These are phyloP conservation scores for Trametes sanguinea DNA, from an alignment of 768 basidiomycete genomes.

Conservation along the genomic window DNA sequence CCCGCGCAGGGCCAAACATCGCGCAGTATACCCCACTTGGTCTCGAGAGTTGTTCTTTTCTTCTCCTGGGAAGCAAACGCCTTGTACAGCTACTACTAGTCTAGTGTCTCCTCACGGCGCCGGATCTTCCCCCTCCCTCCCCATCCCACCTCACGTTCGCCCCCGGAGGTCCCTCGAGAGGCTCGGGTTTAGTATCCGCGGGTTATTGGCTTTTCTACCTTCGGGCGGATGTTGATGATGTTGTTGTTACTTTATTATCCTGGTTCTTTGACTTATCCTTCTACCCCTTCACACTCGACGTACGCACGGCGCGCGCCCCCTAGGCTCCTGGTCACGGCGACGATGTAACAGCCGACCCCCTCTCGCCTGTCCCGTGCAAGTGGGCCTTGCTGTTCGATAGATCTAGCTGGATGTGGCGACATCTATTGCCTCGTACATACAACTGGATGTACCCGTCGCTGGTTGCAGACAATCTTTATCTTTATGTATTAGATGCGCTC, in stretches of 20 bases:
- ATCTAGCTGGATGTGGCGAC: background rate
- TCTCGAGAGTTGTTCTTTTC: background rate
- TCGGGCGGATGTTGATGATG: constrained; percentile 21
- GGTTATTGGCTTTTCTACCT: constrained; percentile 11
- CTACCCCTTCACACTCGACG: background rate
- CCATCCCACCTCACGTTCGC: background rate
- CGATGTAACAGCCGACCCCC: background rate
- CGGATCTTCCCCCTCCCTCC: constrained; percentile 21
- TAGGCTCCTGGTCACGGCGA: constrained; percentile 19
- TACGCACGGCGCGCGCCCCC: background rate
- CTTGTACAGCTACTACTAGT: constrained; percentile 22
- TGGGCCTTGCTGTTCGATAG: constrained; percentile 12
- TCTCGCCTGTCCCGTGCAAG: constrained; percentile 15
- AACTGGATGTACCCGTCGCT: constrained; percentile 8
- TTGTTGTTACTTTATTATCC: constrained; percentile 6
- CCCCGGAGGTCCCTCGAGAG: constrained; percentile 21
- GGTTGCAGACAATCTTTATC: constrained; percentile 20
- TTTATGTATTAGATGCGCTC: constrained; percentile 13
- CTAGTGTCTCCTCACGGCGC: constrained; percentile 22
- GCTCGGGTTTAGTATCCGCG: constrained; percentile 10
- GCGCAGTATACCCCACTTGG: constrained; percentile 17
- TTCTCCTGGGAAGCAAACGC: constrained; percentile 22
- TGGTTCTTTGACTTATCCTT: background rate
- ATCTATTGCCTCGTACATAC: constrained; percentile 4
- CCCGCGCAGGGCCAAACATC: constrained; percentile 13